phyloP scores from a whole-genome alignment of 2,329 filamentous ascomycete genomes.

The Beauveria asiatica region DNA sequence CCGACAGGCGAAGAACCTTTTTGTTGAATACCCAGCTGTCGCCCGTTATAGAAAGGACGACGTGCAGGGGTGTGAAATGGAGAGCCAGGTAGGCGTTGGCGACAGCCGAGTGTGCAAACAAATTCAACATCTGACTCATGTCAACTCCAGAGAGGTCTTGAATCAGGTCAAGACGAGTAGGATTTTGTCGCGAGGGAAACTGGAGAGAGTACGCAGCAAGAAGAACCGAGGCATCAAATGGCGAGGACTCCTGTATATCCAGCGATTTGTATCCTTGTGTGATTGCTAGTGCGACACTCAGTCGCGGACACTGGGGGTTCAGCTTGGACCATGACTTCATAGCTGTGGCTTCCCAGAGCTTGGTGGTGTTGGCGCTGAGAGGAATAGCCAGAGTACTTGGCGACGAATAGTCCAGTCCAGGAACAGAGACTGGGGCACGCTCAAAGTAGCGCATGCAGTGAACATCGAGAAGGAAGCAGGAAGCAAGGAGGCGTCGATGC shows the following conservation, averaged over 20 bases:
- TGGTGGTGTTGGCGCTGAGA: slow-evolving; percentile 34
- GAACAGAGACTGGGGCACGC: slow-evolving; percentile 28
- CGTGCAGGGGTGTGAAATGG: slow-evolving; percentile 49
- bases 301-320: slow-evolving; percentile 18
- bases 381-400: slow-evolving; percentile 33
- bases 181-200: slow-evolving; percentile 26
- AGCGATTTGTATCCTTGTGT: slow-evolving; percentile 28
- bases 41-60: slow-evolving; percentile 48
- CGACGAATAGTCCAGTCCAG: slow-evolving; percentile 29
- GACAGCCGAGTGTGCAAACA: slow-evolving; percentile 37
- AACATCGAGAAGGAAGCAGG: slow-evolving; percentile 48
- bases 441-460: slow-evolving; percentile 48
- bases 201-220: slow-evolving; percentile 30
- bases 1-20: slow-evolving; percentile 37
- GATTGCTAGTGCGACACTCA: slow-evolving; percentile 21
- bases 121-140: slow-evolving; percentile 18
- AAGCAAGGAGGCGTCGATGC: slow-evolving; percentile 43
- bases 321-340: slow-evolving; percentile 37
- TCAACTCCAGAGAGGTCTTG: slow-evolving; percentile 18
- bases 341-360: slow-evolving; percentile 41
- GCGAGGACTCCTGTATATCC: slow-evolving; percentile 25
- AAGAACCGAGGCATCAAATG: slow-evolving; percentile 33
- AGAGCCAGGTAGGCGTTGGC: slow-evolving; percentile 49
- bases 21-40: slow-evolving; percentile 50
- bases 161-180: slow-evolving; percentile 19